A percentile compares a stretch with the other conserved stretches of the same genome.
These are phyloP conservation scores for Aspergillus japonicus DNA, from an alignment of 2,329 filamentous ascomycete species.

Conservation along the genomic window DNA sequence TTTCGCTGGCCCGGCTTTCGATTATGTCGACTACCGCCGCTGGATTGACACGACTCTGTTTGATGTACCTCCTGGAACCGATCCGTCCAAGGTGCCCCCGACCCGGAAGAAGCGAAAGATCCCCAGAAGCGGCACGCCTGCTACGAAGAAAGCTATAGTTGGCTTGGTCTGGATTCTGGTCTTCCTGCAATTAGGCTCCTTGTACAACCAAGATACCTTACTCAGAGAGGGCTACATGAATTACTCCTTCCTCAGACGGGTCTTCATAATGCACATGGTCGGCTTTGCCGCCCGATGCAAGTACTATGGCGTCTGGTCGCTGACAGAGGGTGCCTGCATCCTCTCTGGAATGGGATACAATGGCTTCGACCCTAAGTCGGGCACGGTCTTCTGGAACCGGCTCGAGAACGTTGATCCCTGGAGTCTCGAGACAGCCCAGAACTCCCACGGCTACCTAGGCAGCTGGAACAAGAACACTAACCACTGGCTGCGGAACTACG, in stretches of 20 bases:
- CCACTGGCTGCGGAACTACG: conserved; percentile 90
- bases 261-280: conserved; percentile 81
- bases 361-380: conserved; percentile 79
- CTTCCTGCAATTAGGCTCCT: conserved; percentile 70
- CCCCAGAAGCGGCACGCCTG: conserved; percentile 83
- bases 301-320: conserved; percentile 93
- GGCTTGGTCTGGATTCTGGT: conserved; percentile 77
- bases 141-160: conserved; percentile 68
- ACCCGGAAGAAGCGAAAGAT: conserved; percentile 90
- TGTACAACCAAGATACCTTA: conserved; percentile 65
- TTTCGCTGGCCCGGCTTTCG: conserved; percentile 87
- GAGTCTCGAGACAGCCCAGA: conserved; percentile 86
- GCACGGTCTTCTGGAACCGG: conserved; percentile 84
- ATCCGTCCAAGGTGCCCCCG: conserved; percentile 78
- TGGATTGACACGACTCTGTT: conserved; percentile 97
- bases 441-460: conserved; percentile 85
- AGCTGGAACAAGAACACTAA: conserved; percentile 99
- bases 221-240: conserved; percentile 65
- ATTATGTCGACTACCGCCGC: conserved; percentile 85
- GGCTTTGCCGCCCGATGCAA: conserved; percentile 80
- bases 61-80: conserved; percentile 74
- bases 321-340: conserved; percentile 93
- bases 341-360: conserved; percentile 92
- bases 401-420: conserved; percentile 85
- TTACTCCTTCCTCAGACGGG: conserved; percentile 67